phyloP scores from a whole-genome alignment of 306 rosid genomes.

The Sicyos baderoa region DNA sequence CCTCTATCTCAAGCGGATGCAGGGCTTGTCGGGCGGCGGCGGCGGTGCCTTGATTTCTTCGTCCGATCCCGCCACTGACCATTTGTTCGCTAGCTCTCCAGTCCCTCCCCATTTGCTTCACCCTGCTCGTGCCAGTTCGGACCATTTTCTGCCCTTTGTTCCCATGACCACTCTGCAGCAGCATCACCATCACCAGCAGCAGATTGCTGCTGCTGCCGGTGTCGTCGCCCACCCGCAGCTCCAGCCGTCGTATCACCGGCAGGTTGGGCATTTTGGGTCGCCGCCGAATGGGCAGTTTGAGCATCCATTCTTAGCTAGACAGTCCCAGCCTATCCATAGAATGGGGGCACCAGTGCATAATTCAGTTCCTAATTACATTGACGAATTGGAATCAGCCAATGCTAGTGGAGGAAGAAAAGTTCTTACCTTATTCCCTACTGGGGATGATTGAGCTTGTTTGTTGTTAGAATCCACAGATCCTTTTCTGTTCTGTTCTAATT shows the following conservation, averaged over 20 bases:
- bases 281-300: conserved; percentile 84
- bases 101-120: conserved; percentile 88
- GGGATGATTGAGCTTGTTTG: conserved; percentile 59
- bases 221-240: conserved; percentile 43
- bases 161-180: conserved; percentile 72
- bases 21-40: conserved; percentile 55
- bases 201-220: conserved; percentile 36
- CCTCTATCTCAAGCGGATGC: conserved; percentile 90
- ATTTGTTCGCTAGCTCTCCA: conserved; percentile 84
- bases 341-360: conserved; percentile 62
- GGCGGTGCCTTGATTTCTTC: conserved; percentile 30
- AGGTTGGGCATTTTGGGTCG: conserved; percentile 78
- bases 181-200: conserved; percentile 75
- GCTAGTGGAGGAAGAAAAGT: conserved; percentile 77
- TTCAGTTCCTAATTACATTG: conserved; percentile 44
- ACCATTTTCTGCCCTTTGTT: conserved; percentile 86
- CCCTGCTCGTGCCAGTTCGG: conserved; percentile 56
- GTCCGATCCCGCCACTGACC: conserved; percentile 74
- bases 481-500: conserved; percentile 8
- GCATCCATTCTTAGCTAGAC: conserved; percentile 69
- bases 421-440: conserved; percentile 85
- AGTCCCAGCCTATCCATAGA: conserved; percentile 56
- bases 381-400: conserved; percentile 77
- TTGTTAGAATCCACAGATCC: not conserved
- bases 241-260: conserved; percentile 60